phyloP scores from a whole-genome alignment of 306 rosid species.

The Vigna radiata region DNA sequence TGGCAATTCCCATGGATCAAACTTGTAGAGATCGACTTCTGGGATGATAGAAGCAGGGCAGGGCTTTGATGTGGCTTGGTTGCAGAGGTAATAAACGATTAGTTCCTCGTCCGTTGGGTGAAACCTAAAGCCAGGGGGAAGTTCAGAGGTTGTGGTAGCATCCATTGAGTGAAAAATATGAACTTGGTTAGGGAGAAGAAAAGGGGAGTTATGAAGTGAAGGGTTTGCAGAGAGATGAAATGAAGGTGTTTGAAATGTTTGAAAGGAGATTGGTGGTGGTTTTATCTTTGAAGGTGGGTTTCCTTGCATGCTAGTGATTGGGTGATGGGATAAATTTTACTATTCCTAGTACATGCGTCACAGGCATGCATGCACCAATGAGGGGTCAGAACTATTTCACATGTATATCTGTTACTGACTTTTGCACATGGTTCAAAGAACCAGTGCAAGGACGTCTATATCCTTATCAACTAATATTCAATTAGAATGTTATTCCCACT shows the following conservation, averaged over 20 bases:
- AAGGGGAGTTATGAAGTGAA: not conserved
- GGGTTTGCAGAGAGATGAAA: slow-evolving; percentile 40
- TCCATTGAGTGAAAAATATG: slow-evolving; percentile 49
- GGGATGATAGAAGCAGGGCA: slow-evolving; percentile 86
- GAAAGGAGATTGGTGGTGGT: slow-evolving; percentile 54
- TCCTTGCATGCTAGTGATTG: slow-evolving; percentile 68
- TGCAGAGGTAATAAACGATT: slow-evolving; percentile 71
- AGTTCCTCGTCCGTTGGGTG: slow-evolving; percentile 91
- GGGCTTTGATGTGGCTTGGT: slow-evolving; percentile 80
- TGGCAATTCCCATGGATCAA: slow-evolving; percentile 91
- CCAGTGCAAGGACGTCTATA: slow-evolving; percentile 46
- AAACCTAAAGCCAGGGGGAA: slow-evolving; percentile 90
- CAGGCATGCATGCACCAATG: slow-evolving; percentile 38
- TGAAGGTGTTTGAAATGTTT: slow-evolving; percentile 80
- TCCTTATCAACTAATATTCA: slow-evolving; percentile 45
- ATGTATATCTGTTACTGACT: slow-evolving; percentile 40
- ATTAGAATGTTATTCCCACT: slow-evolving; percentile 47
- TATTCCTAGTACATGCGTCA: slow-evolving; percentile 46
- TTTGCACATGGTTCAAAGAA: slow-evolving; percentile 51
- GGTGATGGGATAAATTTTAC: slow-evolving; percentile 52
- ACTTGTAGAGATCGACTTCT: slow-evolving; percentile 79
- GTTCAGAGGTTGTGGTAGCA: slow-evolving; percentile 51
- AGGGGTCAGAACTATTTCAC: slow-evolving; percentile 24
- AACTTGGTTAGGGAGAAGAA: not conserved
- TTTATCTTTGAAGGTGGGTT: slow-evolving; percentile 60